Evolutionary conservation across 306 rosid species (phyloP).

Genomic region (Urtica urens): DNA sequence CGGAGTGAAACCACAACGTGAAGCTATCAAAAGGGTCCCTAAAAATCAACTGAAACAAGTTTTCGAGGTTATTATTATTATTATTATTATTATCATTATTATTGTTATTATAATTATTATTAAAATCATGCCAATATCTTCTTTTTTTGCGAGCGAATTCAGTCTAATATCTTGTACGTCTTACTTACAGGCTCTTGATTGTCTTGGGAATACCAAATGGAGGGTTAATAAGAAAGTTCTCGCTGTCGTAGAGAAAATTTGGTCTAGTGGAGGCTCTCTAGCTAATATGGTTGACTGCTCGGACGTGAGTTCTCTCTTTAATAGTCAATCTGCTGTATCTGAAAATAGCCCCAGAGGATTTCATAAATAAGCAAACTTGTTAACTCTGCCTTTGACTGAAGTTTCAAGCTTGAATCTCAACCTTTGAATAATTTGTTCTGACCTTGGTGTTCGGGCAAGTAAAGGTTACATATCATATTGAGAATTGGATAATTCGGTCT

Average conservation of each 20-base stretch:
- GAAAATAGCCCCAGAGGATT: no score
- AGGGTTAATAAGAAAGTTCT: constrained; percentile 68
- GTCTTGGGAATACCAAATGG: constrained; percentile 87
- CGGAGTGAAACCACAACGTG: constrained; percentile 86
- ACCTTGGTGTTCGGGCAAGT: no score
- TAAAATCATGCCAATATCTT: no score
- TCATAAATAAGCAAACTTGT: no score
- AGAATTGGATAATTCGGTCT: no score
- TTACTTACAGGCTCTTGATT: constrained; percentile 58
- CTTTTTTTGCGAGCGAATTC: no score
- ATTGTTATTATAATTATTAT: no score
- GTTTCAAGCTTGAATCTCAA: neutral
- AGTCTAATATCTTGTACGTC: constrained; percentile 2
- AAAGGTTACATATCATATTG: no score
- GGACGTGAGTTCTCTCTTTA: constrained; percentile 53
- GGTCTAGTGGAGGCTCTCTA: constrained; percentile 76
- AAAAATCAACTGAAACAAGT: constrained; percentile 55
- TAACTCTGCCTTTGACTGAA: neutral
- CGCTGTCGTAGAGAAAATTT: constrained; percentile 63
- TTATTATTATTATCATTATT: no score
- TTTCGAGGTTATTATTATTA: constrained; percentile 59
- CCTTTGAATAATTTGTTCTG: no score
- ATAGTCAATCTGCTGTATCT: no score
- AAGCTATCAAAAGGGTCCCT: constrained; percentile 64
- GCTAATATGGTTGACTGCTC: constrained; percentile 81